These are phyloP conservation scores for Entrophospora sp. DNA, from an alignment of 192 early-diverging fungal species.

Conservation along the genomic window DNA sequence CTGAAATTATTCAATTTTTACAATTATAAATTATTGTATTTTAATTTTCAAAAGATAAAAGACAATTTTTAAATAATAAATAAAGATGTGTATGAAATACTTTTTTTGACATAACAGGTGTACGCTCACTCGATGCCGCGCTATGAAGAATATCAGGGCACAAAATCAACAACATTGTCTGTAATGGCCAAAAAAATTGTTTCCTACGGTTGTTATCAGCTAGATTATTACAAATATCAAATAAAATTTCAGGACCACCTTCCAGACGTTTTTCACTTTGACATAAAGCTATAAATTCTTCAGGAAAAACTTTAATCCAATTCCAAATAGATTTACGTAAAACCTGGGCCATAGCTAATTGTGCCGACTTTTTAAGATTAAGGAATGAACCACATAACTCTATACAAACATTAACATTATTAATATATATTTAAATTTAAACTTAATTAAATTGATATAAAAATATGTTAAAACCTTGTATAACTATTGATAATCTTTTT, in stretches of 20 bases:
- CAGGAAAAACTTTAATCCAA: conserved; percentile 82
- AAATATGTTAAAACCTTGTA: conserved; percentile 51
- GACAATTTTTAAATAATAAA: background rate
- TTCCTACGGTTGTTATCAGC: conserved; percentile 57
- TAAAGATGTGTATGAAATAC: background rate
- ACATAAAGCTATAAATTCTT: conserved; percentile 75
- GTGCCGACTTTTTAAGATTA: conserved; percentile 59
- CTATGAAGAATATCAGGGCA: conserved; percentile 73
- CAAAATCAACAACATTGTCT: conserved; percentile 74
- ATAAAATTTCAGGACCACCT: conserved; percentile 65
- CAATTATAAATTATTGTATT: no score
- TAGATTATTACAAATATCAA: conserved; percentile 60
- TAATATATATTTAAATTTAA: no score
- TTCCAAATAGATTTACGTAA: conserved; percentile 83
- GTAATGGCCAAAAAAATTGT: conserved; percentile 81
- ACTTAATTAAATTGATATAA: no score
- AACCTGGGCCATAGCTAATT: conserved; percentile 62
- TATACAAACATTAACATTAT: conserved; percentile 17
- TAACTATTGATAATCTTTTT: conserved; percentile 54
- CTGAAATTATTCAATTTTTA: no score
- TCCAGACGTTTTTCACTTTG: conserved; percentile 49
- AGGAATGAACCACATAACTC: conserved; percentile 42
- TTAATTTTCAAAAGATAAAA: no score
- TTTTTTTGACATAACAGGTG: background rate
- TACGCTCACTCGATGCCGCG: conserved; percentile 36